phyloP scores from a whole-genome alignment of 148 eudicot genomes.

The Rhododendron vialii region DNA sequence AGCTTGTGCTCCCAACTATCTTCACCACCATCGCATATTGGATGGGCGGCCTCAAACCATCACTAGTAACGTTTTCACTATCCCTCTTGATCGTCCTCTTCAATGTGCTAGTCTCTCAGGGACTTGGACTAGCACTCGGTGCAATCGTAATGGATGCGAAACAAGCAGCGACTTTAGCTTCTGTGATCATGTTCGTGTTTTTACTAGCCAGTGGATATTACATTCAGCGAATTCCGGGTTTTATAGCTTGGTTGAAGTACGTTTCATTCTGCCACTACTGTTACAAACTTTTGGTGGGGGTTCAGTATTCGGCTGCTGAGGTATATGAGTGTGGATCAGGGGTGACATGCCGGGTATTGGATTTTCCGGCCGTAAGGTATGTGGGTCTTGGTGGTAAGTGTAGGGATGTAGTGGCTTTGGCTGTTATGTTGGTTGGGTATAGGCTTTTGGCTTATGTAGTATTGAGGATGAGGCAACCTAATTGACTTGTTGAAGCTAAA shows the following conservation, averaged over 20 bases:
- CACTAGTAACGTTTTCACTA: conserved; percentile 38
- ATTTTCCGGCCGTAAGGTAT: conserved; percentile 52
- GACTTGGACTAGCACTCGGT: conserved; percentile 79
- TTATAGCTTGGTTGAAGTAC: conserved; percentile 73
- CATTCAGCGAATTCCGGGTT: conserved; percentile 54
- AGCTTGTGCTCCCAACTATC: conserved; percentile 72
- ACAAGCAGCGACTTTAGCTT: conserved; percentile 66
- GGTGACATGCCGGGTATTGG: conserved; percentile 45
- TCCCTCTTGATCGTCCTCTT: conserved; percentile 54
- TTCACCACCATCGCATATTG: conserved; percentile 60
- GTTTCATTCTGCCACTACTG: conserved; percentile 63
- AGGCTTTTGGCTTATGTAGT: conserved; percentile 71
- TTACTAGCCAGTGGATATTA: conserved; percentile 74
- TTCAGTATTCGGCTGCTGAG: conserved; percentile 55
- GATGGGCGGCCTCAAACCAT: conserved; percentile 86
- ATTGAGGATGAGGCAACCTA: conserved; percentile 46
- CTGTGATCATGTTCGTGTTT: conserved; percentile 67
- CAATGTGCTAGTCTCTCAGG: conserved; percentile 79
- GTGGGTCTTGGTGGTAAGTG: conserved; percentile 47
- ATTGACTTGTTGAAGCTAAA: conserved; percentile 12
- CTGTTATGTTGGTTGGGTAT: conserved; percentile 66
- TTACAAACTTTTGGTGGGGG: conserved; percentile 70
- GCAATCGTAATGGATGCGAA: conserved; percentile 74
- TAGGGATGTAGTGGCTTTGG: conserved; percentile 58
- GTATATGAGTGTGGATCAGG: conserved; percentile 52